Evolutionary conservation across 2,329 filamentous ascomycete species (phyloP).

Genomic region (Eutypella sp.): DNA sequence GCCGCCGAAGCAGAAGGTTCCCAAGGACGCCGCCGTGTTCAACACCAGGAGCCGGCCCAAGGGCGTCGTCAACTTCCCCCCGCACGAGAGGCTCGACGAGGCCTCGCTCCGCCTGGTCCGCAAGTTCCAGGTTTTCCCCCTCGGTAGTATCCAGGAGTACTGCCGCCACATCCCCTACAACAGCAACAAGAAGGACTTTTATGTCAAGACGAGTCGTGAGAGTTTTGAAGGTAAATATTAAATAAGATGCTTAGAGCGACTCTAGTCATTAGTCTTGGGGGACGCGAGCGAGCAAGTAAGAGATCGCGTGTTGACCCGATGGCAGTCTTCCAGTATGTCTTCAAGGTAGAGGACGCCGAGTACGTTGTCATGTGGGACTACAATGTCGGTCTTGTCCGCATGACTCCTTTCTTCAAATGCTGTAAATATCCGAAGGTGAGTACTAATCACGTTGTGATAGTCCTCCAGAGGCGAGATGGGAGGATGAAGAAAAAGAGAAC

Average conservation of each 20-base stretch:
- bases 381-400: constrained; percentile 86
- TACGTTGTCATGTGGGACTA: constrained; percentile 96
- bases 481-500: too few relatives aligned
- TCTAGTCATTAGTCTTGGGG: too few relatives aligned
- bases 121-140: constrained; percentile 61
- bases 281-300: too few relatives aligned
- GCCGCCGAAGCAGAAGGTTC: constrained; percentile 50
- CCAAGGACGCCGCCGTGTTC: constrained; percentile 61
- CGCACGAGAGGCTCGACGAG: constrained; percentile 63
- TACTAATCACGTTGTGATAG: too few relatives aligned
- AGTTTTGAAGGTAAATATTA: constrained; percentile 81
- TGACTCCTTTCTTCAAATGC: constrained; percentile 93
- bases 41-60: constrained; percentile 52
- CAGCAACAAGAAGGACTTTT: constrained; percentile 87
- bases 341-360: constrained; percentile 59
- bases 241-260: too few relatives aligned
- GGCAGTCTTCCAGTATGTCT: constrained; percentile 79
- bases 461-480: too few relatives aligned
- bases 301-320: constrained; percentile 18
- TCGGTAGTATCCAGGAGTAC: constrained; percentile 56
- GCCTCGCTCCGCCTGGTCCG: constrained; percentile 52
- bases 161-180: constrained; percentile 85
- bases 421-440: constrained; percentile 80
- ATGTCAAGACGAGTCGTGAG: constrained; percentile 78
- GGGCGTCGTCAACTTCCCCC: constrained; percentile 67